These are phyloP conservation scores for Rhodosporidiobolus sp. DNA, from an alignment of 768 basidiomycete species.

Conservation along the genomic window DNA sequence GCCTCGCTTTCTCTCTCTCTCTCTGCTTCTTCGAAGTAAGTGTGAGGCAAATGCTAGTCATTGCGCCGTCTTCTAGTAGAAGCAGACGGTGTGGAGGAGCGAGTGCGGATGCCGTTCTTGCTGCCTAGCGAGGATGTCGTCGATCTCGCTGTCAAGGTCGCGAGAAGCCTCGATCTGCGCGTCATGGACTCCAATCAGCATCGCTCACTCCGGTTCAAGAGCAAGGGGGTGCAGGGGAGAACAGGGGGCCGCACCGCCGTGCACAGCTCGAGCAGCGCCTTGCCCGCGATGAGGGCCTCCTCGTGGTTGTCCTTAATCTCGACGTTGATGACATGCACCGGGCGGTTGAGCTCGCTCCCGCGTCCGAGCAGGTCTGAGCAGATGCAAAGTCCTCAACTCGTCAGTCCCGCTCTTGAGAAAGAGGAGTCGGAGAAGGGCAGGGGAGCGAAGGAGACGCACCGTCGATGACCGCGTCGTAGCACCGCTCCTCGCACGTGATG, in stretches of 20 bases:
- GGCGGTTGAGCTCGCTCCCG: slow-evolving; percentile 87
- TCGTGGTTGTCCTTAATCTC: slow-evolving; percentile 99
- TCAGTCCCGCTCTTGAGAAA: neutral
- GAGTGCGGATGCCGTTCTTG: slow-evolving; percentile 88
- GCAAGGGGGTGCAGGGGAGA: slow-evolving; percentile 24
- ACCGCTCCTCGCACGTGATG: slow-evolving; percentile 97
- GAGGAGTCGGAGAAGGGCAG: neutral
- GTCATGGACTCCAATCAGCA: neutral
- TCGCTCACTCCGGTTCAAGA: neutral
- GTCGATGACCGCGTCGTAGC: slow-evolving; percentile 97
- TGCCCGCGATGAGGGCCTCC: slow-evolving; percentile 92
- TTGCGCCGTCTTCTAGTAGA: no score
- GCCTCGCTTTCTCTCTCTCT: neutral
- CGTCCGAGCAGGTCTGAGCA: slow-evolving; percentile 71
- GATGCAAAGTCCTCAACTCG: neutral
- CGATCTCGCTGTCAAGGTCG: slow-evolving; percentile 90
- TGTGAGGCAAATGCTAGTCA: no score
- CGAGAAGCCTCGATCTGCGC: slow-evolving; percentile 73
- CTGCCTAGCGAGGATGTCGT: slow-evolving; percentile 75
- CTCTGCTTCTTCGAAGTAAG: neutral
- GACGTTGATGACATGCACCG: slow-evolving; percentile 93
- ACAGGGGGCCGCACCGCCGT: slow-evolving; percentile 59
- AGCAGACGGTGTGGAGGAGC: slow-evolving; percentile 84
- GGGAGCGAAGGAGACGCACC: slow-evolving; percentile 57
- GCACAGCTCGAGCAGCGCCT: slow-evolving; percentile 87